Percentiles rank a stretch among this genome's conserved stretches.
phyloP scores from a whole-genome alignment of 169 alveolate genomes.

The Eimeria sp. region DNA sequence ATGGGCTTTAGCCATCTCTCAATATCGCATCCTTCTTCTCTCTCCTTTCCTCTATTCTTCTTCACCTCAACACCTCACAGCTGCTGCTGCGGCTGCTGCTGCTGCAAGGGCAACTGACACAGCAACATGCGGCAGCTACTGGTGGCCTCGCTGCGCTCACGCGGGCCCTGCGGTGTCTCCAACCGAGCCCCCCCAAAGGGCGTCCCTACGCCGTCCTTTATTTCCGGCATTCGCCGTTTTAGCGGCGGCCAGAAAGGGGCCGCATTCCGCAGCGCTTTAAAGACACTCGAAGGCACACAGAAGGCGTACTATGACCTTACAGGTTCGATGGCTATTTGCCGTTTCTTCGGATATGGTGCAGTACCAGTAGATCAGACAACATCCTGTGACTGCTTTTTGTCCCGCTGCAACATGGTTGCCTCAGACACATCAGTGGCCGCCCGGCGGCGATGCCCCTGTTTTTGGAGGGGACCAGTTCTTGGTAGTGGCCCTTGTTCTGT shows the following conservation, averaged over 20 bases:
- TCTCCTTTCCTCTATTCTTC: background rate
- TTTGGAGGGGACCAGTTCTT: too few relatives aligned
- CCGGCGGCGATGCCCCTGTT: too few relatives aligned
- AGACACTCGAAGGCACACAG: constrained; percentile 60
- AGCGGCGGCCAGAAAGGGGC: background rate
- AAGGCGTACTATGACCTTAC: constrained; percentile 71
- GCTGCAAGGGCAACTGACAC: background rate
- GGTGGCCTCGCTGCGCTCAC: constrained; percentile 49
- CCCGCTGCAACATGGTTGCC: too few relatives aligned
- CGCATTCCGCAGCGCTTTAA: constrained; percentile 8
- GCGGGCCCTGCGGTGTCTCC: background rate
- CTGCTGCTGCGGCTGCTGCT: too few relatives aligned
- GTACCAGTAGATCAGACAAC: background rate
- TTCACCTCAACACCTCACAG: background rate
- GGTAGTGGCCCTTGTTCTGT: too few relatives aligned
- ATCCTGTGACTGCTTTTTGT: too few relatives aligned
- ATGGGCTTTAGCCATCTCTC: background rate
- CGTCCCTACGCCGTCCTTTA: background rate
- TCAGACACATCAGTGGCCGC: too few relatives aligned
- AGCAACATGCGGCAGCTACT: constrained; percentile 28
- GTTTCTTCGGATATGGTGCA: background rate
- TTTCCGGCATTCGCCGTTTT: constrained; percentile 1
- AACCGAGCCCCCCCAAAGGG: background rate
- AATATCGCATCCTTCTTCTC: background rate
- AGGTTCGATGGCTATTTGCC: background rate